These are phyloP conservation scores for Thalassiosira profunda DNA, from an alignment of 108 stramenopile genomes.

Conservation along the genomic window DNA sequence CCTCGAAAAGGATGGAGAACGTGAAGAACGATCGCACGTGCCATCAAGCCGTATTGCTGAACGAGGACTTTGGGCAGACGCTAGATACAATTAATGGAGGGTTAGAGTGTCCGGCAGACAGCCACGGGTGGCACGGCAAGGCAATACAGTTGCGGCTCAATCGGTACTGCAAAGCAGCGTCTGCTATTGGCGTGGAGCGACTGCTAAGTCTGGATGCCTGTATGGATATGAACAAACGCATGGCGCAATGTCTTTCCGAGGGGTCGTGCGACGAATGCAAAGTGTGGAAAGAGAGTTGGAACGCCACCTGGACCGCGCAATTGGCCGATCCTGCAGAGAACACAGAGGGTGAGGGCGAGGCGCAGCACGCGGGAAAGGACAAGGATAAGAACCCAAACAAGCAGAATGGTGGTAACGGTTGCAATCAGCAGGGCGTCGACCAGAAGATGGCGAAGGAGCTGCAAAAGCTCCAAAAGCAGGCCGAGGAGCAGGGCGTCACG, in stretches of 20 bases:
- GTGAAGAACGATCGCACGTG: constrained; percentile 51
- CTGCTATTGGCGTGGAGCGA: constrained; percentile 27
- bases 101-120: constrained; percentile 50
- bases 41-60: constrained; percentile 37
- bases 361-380: no score
- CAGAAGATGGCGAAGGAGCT: no score
- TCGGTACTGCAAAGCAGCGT: constrained; percentile 43
- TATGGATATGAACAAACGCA: constrained; percentile 29
- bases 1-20: constrained; percentile 36
- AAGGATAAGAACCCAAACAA: no score
- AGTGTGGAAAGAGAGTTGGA: constrained; percentile 22
- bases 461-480: no score
- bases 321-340: no score
- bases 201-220: constrained; percentile 40
- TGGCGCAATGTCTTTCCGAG: constrained; percentile 45
- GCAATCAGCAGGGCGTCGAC: no score
- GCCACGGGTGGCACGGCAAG: constrained; percentile 47
- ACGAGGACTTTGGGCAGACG: constrained; percentile 46
- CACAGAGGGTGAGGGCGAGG: no score
- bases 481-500: no score
- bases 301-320: no score
- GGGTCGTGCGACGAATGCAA: constrained; percentile 42
- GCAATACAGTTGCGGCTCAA: constrained; percentile 51
- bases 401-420: no score
- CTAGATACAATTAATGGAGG: constrained; percentile 50